phyloP scores from a whole-genome alignment of 371 early-diverging fungal genomes.

The Mortierella sp. region DNA sequence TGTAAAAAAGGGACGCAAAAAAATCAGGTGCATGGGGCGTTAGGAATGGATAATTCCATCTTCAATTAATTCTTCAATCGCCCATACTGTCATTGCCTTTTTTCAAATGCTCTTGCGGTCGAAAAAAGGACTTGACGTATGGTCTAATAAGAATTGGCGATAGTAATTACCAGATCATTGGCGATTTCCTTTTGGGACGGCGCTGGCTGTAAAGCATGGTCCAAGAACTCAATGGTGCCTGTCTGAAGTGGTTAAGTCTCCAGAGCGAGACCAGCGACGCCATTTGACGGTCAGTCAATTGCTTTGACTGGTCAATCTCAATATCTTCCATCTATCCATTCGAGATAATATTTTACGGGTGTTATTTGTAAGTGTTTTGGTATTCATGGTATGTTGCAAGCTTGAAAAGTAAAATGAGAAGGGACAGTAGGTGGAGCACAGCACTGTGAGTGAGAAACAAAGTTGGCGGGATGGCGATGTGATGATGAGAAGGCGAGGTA shows the following conservation, averaged over 20 bases:
- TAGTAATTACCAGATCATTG: constrained; percentile 41
- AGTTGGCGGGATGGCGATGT: background rate
- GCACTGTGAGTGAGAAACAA: background rate
- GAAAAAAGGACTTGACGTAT: background rate
- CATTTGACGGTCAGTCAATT: constrained; percentile 41
- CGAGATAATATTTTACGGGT: background rate
- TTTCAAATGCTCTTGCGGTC: background rate
- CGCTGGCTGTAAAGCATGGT: constrained; percentile 48
- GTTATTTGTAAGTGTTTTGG: background rate
- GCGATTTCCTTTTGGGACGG: constrained; percentile 25
- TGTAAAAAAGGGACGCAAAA: background rate
- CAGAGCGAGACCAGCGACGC: constrained; percentile 34
- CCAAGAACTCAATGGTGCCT: constrained; percentile 55
- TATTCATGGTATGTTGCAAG: background rate
- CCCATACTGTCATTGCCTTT: background rate
- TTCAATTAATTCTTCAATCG: background rate
- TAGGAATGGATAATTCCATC: background rate
- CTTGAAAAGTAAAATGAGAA: background rate
- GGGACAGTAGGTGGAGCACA: background rate
- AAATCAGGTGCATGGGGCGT: background rate
- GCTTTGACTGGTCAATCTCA: constrained; percentile 21
- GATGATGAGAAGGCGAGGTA: background rate
- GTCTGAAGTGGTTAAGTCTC: constrained; percentile 44
- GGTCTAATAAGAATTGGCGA: background rate
- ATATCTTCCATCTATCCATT: constrained; percentile 33